Percentiles rank a stretch among this genome's conserved stretches.
These are phyloP conservation scores for Puccinia brachypodii DNA, from an alignment of 1,284 basidiomycete species.

Conservation along the genomic window DNA sequence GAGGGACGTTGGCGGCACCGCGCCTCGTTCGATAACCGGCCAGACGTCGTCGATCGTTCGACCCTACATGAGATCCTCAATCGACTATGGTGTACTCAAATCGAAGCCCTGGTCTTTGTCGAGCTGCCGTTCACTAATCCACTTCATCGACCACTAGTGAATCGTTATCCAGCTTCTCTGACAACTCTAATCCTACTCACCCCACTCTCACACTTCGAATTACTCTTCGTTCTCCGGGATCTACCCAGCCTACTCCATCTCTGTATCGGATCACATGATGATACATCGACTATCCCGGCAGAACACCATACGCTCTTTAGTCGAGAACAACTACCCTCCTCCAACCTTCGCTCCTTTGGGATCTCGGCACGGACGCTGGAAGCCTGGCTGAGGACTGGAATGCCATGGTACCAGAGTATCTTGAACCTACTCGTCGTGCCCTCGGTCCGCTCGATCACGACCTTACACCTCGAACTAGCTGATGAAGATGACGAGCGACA, in stretches of 20 bases:
- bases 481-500: conserved; percentile 46
- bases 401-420: conserved; percentile 40
- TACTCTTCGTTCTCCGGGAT: conserved; percentile 34
- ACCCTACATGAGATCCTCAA: conserved; percentile 43
- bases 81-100: conserved; percentile 36
- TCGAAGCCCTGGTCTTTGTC: conserved; percentile 38
- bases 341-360: conserved; percentile 41
- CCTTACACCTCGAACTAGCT: conserved; percentile 41
- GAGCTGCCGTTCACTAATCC: conserved; percentile 43
- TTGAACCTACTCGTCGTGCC: conserved; percentile 39
- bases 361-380: conserved; percentile 31
- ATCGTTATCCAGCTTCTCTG: conserved; percentile 33
- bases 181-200: conserved; percentile 38
- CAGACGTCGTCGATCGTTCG: conserved; percentile 24
- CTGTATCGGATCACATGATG: conserved; percentile 44
- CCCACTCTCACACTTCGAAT: conserved; percentile 44
- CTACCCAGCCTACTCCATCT: conserved; percentile 33
- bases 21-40: conserved; percentile 12
- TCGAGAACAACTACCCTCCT: conserved; percentile 43
- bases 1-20: conserved; percentile 32
- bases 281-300: conserved; percentile 17
- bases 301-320: conserved; percentile 48
- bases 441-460: conserved; percentile 31
- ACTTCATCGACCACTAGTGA: conserved; percentile 24
- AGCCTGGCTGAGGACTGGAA: conserved; percentile 32